These are phyloP conservation scores for Bacidia gigantensis DNA, from an alignment of 495 filamentous ascomycete species.

Conservation along the genomic window DNA sequence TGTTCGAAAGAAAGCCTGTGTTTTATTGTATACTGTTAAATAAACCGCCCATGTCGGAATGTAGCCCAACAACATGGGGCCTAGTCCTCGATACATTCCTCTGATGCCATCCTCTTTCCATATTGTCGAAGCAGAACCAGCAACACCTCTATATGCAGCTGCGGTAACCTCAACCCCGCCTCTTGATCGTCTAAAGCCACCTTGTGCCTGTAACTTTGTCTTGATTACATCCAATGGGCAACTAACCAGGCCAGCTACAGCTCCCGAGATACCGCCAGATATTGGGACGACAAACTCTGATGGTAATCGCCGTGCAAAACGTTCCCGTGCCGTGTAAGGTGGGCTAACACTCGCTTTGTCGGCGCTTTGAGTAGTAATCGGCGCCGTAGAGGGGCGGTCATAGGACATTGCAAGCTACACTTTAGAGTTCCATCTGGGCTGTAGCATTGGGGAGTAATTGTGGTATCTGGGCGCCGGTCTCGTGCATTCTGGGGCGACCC, in stretches of 20 bases:
- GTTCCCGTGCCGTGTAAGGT: conserved; percentile 42
- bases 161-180: conserved; percentile 34
- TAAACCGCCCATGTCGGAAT: conserved; percentile 97
- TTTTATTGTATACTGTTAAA: conserved; percentile 85
- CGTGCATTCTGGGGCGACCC: conserved; percentile 18
- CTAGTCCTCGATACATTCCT: conserved; percentile 86
- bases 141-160: conserved; percentile 62
- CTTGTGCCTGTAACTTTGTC: conserved; percentile 94
- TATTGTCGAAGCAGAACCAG: conserved; percentile 75
- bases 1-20: conserved; percentile 56
- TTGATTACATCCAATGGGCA: conserved; percentile 99
- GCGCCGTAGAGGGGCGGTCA: conserved; percentile 12
- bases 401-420: conserved; percentile 16
- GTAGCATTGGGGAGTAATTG: not conserved
- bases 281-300: conserved; percentile 46
- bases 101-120: conserved; percentile 76
- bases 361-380: conserved; percentile 12
- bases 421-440: not conserved
- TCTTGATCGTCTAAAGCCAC: conserved; percentile 46
- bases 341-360: conserved; percentile 9
- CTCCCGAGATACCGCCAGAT: conserved; percentile 74
- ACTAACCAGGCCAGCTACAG: conserved; percentile 85
- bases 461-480: not conserved
- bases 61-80: conserved; percentile 89
- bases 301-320: conserved; percentile 36